Conservation (phyloP, 495 filamentous ascomycete genomes). For the Xylaria nigripes region DNA sequence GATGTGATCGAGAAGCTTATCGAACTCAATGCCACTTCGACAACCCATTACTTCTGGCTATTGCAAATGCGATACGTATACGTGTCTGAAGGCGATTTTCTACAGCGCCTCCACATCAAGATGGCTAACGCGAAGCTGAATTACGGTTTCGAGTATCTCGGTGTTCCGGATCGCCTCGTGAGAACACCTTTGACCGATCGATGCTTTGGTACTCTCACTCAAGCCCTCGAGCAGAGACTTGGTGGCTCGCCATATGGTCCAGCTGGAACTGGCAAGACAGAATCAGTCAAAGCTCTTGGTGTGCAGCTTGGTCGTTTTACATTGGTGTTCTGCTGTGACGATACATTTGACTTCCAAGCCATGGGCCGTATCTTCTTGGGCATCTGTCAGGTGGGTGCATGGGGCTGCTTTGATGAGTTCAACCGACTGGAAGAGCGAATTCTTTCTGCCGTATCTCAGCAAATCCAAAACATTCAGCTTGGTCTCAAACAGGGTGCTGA, state of each 20-base stretch:
- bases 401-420: slow-evolving; percentile 99
- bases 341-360: slow-evolving; percentile 98
- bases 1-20: slow-evolving; percentile 82
- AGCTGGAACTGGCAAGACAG: slow-evolving; percentile 98
- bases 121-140: slow-evolving; percentile 95
- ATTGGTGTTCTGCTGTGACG: slow-evolving; percentile 96
- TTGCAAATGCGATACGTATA: slow-evolving; percentile 98
- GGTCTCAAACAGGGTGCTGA: slow-evolving; percentile 74
- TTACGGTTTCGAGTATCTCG: slow-evolving; percentile 97
- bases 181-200: slow-evolving; percentile 93
- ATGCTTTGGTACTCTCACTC: slow-evolving; percentile 94
- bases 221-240: slow-evolving; percentile 87
- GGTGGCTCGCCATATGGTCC: slow-evolving; percentile 97
- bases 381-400: slow-evolving; percentile 97
- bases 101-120: slow-evolving; percentile 78
- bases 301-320: slow-evolving; percentile 95
- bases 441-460: slow-evolving; percentile 93
- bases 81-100: slow-evolving; percentile 64
- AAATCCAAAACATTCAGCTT: slow-evolving; percentile 97
- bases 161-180: slow-evolving; percentile 90
- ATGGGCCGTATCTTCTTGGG: slow-evolving; percentile 99
- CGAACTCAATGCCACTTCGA: slow-evolving; percentile 60
- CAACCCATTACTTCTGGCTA: slow-evolving; percentile 84
- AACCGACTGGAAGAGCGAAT: slow-evolving; percentile 97
- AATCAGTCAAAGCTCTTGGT: slow-evolving; percentile 96